phyloP scores from a whole-genome alignment of 352 stramenopile genomes.

The Globisporangium heterothallicum region DNA sequence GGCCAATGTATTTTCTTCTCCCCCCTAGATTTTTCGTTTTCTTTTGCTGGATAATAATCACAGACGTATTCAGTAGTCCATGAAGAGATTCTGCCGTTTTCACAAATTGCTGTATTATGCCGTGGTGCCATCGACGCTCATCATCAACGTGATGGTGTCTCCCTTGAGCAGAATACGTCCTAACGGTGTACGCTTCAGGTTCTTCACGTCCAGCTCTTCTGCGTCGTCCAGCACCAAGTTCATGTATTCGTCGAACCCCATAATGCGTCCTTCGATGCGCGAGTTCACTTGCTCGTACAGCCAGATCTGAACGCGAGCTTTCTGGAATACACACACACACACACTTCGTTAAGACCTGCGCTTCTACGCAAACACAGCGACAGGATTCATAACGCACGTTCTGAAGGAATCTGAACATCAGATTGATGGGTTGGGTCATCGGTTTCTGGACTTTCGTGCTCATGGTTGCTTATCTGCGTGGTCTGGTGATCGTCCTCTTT shows the following conservation, averaged over 20 bases:
- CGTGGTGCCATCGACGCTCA: slow-evolving; percentile 65
- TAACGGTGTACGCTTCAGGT: slow-evolving; percentile 90
- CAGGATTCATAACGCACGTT: slow-evolving; percentile 63
- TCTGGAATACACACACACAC: slow-evolving; percentile 37
- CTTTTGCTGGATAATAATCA: background rate
- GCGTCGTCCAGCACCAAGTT: slow-evolving; percentile 99
- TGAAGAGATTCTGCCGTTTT: no score
- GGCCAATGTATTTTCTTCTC: slow-evolving; percentile 9
- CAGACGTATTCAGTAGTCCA: no score
- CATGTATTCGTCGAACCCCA: slow-evolving; percentile 99
- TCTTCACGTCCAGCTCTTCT: slow-evolving; percentile 95
- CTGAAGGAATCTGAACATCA: slow-evolving; percentile 99
- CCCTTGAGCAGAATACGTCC: slow-evolving; percentile 99
- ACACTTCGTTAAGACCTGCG: slow-evolving; percentile 1
- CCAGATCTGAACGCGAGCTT: slow-evolving; percentile 98
- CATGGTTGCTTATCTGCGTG: slow-evolving; percentile 46
- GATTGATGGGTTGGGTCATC: slow-evolving; percentile 99
- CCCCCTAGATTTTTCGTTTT: no score
- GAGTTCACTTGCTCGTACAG: slow-evolving; percentile 99
- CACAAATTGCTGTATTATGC: background rate
- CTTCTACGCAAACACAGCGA: background rate
- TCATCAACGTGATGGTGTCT: slow-evolving; percentile 99
- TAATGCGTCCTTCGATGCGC: slow-evolving; percentile 99
- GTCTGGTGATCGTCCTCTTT: background rate
- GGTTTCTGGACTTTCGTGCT: slow-evolving; percentile 97